These are phyloP conservation scores for Penicillium sp. DNA, from an alignment of 2,329 filamentous ascomycete species.

Conservation along the genomic window DNA sequence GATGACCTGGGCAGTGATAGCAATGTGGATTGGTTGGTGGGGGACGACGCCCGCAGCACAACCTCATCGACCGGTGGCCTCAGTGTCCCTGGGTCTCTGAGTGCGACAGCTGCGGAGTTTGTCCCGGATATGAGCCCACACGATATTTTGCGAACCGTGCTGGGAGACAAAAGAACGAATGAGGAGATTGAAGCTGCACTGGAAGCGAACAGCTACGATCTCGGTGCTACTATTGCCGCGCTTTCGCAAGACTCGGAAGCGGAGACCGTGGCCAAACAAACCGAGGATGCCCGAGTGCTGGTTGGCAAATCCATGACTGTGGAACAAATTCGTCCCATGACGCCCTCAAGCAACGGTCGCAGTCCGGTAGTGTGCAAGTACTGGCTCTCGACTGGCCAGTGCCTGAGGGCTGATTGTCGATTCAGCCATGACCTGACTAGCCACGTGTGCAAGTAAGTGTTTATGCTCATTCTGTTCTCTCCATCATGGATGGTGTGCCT, in stretches of 20 bases:
- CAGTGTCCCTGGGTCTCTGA: conserved; percentile 67
- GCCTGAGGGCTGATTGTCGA: conserved; percentile 89
- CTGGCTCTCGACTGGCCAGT: conserved; percentile 93
- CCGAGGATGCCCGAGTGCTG: conserved; percentile 66
- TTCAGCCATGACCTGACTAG: conserved; percentile 96
- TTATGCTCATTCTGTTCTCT: conserved; percentile 1
- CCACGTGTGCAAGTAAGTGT: conserved; percentile 93
- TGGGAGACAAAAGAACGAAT: conserved; percentile 84
- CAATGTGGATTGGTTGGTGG: conserved; percentile 94
- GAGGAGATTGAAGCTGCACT: conserved; percentile 94
- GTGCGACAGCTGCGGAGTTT: conserved; percentile 81
- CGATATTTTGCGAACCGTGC: conserved; percentile 93
- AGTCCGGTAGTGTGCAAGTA: conserved; percentile 95
- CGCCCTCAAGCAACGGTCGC: conserved; percentile 74
- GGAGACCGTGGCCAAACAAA: conserved; percentile 51
- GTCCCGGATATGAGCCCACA: conserved; percentile 93
- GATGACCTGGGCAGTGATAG: conserved; percentile 84
- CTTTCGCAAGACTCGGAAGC: conserved; percentile 74
- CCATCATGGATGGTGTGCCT: background rate
- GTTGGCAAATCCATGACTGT: conserved; percentile 89
- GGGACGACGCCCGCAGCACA: conserved; percentile 79
- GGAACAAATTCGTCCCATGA: conserved; percentile 69
- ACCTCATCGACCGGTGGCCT: conserved; percentile 76
- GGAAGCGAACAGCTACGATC: conserved; percentile 85
- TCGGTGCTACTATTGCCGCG: conserved; percentile 85